Conservation (phyloP, 2,329 filamentous ascomycete genomes). For the Cladobotryum protrusum region DNA sequence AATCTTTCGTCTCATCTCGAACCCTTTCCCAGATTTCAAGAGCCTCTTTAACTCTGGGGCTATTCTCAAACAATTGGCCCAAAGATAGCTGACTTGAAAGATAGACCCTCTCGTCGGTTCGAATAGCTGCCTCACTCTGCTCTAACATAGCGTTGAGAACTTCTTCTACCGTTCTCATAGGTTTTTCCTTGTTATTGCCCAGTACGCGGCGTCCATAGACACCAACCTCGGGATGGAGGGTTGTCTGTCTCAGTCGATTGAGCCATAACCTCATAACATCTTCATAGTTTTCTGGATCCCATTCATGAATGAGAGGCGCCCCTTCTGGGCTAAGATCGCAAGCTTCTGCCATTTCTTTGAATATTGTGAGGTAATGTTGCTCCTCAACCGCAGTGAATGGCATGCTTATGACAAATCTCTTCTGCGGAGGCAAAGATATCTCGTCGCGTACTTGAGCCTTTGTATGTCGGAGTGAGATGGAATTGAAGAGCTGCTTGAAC, state of each 20-base stretch:
- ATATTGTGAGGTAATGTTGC: constrained; percentile 75
- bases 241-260: constrained; percentile 70
- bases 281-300: constrained; percentile 58
- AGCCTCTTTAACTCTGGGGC: constrained; percentile 60
- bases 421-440: constrained; percentile 72
- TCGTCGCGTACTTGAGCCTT: constrained; percentile 77
- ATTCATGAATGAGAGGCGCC: constrained; percentile 52
- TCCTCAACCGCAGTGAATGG: constrained; percentile 89
- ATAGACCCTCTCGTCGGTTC: constrained; percentile 61
- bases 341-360: constrained; percentile 66
- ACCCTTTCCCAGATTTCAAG: constrained; percentile 62
- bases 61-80: constrained; percentile 76
- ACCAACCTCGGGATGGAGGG: constrained; percentile 79
- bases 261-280: constrained; percentile 77
- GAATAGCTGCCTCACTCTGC: constrained; percentile 63
- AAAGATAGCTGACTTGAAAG: constrained; percentile 58
- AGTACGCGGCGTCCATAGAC: constrained; percentile 57
- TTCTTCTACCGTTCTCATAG: constrained; percentile 75
- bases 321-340: constrained; percentile 62
- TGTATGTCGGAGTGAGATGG: constrained; percentile 74
- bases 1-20: constrained; percentile 38
- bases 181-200: constrained; percentile 55
- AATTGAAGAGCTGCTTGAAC: constrained; percentile 64
- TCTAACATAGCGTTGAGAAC: constrained; percentile 91
- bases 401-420: constrained; percentile 78